Base-by-base conservation (phyloP, 2,329 filamentous ascomycete genomes). In the Fusarium scirpi region DNA sequence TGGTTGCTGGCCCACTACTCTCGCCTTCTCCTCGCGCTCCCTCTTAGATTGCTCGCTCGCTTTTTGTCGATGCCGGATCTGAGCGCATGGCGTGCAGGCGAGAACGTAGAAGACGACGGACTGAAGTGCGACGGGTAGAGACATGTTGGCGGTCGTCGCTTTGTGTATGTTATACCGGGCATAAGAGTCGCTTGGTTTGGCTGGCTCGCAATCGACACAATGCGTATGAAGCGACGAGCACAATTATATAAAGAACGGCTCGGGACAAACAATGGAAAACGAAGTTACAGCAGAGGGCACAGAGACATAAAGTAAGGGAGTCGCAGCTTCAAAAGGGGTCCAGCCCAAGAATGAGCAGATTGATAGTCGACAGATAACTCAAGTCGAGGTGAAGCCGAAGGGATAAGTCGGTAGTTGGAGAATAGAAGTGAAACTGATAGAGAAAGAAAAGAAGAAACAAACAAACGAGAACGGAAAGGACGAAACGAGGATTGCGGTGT, bases 91-190 rank as follows among this genome's bases (percentile, higher is more conserved):
- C 67, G 91, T 90, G 78, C 92, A 95, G 59, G 92, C 91, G 64
- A 92, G 82, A 71, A 93, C 85, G 83, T 93, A 94, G 84, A 94
- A 94, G 78, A 93, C 82, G 71, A 91, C 91, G 56, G 92, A 94
- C 80, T 93, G 92, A 32, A 93, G 83, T 75, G 88, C 89, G 65
- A 88, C 84, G 61, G 83, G 82, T 69, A 90, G 78, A 67, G 81
- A 83, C 82, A 83, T 83, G 48, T 62, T 66, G 76, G 67, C 71
- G 61, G 65, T 64, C 58, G 73, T 60, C 55, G 67, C 55, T 61
- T 71, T 62, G 60, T 65, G 62, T 70, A 60, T 43, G 55, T 56
- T 67, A 58, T 20, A 51, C 64, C 68, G 55, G 62, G 67, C 74
- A 76, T 76, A 69, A 62, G 63, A 66, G 44, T 67, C n/a, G 63